Evolutionary conservation across 345 rosid species (phyloP).

Genomic region (Gossypium australe): DNA sequence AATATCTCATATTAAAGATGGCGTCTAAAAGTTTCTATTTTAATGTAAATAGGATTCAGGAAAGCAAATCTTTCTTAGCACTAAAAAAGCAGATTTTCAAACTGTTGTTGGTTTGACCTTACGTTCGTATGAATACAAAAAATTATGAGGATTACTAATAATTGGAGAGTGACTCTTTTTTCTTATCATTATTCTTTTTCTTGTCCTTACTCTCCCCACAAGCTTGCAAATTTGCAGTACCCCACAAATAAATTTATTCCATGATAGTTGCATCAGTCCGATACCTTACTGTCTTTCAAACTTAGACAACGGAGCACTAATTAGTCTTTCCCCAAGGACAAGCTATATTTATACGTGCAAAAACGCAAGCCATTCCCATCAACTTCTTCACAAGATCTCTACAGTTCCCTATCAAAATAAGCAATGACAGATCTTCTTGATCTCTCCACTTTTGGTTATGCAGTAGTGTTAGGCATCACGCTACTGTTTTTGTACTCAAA

Average conservation of each 20-base stretch:
- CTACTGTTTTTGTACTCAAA: constrained; percentile 14
- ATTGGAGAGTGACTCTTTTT: too few species aligned
- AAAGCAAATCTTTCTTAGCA: not conserved
- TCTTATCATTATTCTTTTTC: too few species aligned
- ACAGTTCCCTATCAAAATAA: not conserved
- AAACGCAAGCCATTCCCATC: not conserved
- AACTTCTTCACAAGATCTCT: not conserved
- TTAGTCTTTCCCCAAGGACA: not conserved
- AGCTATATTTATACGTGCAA: not conserved
- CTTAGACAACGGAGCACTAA: too few species aligned
- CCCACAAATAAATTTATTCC: too few species aligned
- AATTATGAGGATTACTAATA: too few species aligned
- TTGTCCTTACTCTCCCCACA: too few species aligned
- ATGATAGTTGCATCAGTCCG: too few species aligned
- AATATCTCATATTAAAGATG: too few species aligned
- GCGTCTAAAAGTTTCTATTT: too few species aligned
- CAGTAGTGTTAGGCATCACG: not conserved
- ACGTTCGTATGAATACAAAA: too few species aligned
- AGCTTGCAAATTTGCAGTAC: too few species aligned
- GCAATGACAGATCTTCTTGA: not conserved
- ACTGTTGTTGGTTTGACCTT: not conserved
- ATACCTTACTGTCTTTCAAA: too few species aligned
- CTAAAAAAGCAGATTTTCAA: not conserved
- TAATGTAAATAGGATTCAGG: not conserved
- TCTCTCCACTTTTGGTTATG: not conserved